Evolutionary conservation across 2,329 filamentous ascomycete species (phyloP), one percentile per base, ranked within the genome.

Genomic region (Ophiostoma sp.): DNA sequence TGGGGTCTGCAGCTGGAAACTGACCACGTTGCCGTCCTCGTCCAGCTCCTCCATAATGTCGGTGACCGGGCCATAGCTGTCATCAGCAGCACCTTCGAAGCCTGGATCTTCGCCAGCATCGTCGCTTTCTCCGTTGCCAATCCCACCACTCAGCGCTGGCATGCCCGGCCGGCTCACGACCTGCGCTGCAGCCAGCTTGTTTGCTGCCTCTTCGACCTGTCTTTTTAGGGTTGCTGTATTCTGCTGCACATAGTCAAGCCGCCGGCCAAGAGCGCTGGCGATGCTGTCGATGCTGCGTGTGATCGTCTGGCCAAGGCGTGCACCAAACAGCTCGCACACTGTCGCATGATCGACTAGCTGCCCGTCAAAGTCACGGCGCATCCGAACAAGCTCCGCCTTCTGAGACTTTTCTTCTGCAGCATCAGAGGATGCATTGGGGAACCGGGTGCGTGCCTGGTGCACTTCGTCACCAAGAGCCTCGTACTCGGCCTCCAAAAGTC

Each of bases 31-130:
- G 68, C 89, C 95, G 11, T 96, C 86, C 8, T 97, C 93, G 75
- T 98, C 95, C 38, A 98, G 81, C 79, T 96, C 87, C 78, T 99
- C 95, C 67, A 92, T 82, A 72, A 99, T 98, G 74, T 98, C 95
- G 44, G 90, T 93, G 69, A 98, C 85, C 0, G 93, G 91, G 66
- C 93, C 81, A 16, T 87, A 88, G 12, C 88, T 87, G 70, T 81
- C 82, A 62, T 83, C 81, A 67, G 88, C 86, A 18, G 38, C 60
- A 3, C 60, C 60, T 12, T 63, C 60, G 40, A 63, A 42, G 3
- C 52, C 64, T 1, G 14, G 38, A 8, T 42, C 52, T 11, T 93
- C 80, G 8, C 87, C 88, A 11, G 88, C 87, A 69, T 73, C 89
- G 70, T 90, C 87, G 67, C 81, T 82, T 63, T 83, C 81, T 67